Conservation (phyloP, 2,329 filamentous ascomycete species). For the Fusarium sarcochroum region DNA sequence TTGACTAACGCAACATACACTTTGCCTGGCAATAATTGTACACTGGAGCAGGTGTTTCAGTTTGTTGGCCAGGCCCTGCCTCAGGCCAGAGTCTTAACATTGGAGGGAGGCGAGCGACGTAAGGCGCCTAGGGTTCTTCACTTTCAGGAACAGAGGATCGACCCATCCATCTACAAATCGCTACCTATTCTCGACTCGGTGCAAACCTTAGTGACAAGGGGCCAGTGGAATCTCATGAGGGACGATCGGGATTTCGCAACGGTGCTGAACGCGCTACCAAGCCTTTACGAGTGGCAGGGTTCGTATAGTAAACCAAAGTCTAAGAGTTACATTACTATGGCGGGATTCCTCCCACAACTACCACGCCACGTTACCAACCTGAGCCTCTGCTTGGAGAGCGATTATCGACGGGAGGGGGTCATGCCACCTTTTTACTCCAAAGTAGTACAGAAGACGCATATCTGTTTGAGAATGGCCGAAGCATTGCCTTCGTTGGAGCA, state of each 20-base stretch:
- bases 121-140: conserved; percentile 76
- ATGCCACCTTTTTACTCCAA: conserved; percentile 74
- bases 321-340: conserved; percentile 80
- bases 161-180: conserved; percentile 48
- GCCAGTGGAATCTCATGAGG: conserved; percentile 83
- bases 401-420: conserved; percentile 75
- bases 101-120: conserved; percentile 83
- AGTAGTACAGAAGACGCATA: conserved; percentile 71
- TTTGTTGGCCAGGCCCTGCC: conserved; percentile 73
- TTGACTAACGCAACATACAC: conserved; percentile 71
- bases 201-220: conserved; percentile 78
- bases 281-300: conserved; percentile 73
- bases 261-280: conserved; percentile 74
- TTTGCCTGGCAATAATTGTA: conserved; percentile 75
- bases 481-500: conserved; percentile 75
- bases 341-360: conserved; percentile 71
- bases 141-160: conserved; percentile 46
- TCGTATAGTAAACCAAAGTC: conserved; percentile 80
- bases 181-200: conserved; percentile 68
- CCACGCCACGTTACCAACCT: conserved; percentile 72
- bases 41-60: conserved; percentile 77
- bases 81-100: conserved; percentile 74
- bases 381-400: conserved; percentile 78
- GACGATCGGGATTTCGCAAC: conserved; percentile 72
- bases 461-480: conserved; percentile 74